A percentile compares a stretch with the other conserved stretches of the same genome.
These are phyloP conservation scores for Chytriomyces sp. DNA, from an alignment of 192 early-diverging fungal species.

Conservation along the genomic window DNA sequence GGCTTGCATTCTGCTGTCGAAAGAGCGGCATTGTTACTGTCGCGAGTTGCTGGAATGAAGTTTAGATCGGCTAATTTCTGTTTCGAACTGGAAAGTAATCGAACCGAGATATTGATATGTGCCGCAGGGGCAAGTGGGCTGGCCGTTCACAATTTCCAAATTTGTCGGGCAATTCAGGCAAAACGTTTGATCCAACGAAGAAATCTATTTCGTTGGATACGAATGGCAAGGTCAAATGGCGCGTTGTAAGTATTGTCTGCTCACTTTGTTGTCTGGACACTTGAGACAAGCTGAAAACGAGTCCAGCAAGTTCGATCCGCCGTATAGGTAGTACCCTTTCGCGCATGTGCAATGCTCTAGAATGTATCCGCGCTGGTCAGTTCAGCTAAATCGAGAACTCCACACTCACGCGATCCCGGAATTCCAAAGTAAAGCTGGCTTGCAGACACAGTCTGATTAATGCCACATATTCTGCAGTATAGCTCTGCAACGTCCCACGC, in stretches of 20 bases:
- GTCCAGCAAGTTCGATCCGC: conserved; percentile 16
- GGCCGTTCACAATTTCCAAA: neutral
- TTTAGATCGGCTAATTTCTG: neutral
- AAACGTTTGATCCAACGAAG: conserved; percentile 16
- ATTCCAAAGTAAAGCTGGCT: neutral
- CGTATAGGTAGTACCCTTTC: conserved; percentile 18
- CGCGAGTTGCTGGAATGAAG: neutral
- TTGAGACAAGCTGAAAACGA: neutral
- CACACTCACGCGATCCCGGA: conserved; percentile 13
- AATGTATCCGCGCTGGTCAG: no score
- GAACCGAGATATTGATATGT: conserved; percentile 16
- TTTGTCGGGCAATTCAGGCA: conserved; percentile 12
- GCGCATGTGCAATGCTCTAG: conserved; percentile 5
- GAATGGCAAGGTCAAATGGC: neutral
- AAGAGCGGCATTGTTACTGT: neutral
- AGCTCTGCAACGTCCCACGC: conserved; percentile 23
- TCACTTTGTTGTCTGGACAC: neutral
- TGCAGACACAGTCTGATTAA: conserved; percentile 4
- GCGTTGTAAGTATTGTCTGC: no score
- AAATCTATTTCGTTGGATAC: neutral
- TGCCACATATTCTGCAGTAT: conserved; percentile 12
- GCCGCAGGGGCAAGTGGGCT: conserved; percentile 1
- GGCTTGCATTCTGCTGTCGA: conserved; percentile 7
- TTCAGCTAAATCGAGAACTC: neutral
- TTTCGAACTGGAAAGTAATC: neutral